Evolutionary conservation across 208 protist species (phyloP).

Genomic region (Acanthamoeba sp.): DNA sequence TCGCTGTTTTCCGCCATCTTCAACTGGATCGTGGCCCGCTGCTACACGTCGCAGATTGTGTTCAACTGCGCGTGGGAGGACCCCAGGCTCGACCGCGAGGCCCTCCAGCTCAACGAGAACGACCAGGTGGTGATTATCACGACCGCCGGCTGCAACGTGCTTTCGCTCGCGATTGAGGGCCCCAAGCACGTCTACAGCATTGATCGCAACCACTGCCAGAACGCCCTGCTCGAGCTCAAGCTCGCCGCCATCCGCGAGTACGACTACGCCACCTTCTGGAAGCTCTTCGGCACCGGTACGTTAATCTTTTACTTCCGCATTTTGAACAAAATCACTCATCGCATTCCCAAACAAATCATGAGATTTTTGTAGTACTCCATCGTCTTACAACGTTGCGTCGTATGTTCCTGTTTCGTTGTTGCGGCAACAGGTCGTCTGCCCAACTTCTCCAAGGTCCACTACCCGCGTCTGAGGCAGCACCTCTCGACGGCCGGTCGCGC

Average conservation of each 20-base stretch:
- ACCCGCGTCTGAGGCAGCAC: constrained; percentile 68
- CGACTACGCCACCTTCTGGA: constrained; percentile 74
- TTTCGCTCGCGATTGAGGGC: constrained; percentile 61
- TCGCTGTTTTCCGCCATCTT: not conserved
- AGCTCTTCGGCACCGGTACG: constrained; percentile 66
- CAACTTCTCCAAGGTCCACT: constrained; percentile 75
- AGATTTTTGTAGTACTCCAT: not conserved
- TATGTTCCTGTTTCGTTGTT: not conserved
- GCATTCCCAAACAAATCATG: not conserved
- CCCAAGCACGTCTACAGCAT: constrained; percentile 75
- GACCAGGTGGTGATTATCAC: constrained; percentile 77
- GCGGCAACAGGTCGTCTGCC: constrained; percentile 14
- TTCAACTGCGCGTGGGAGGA: constrained; percentile 77
- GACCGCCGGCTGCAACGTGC: constrained; percentile 74
- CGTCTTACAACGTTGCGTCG: not conserved
- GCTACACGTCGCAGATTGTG: constrained; percentile 72
- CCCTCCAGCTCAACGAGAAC: constrained; percentile 53
- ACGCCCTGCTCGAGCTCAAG: constrained; percentile 73
- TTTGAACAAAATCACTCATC: too few relatives aligned
- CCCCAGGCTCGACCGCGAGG: constrained; percentile 69
- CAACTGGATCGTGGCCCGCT: constrained; percentile 47
- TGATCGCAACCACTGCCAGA: constrained; percentile 75
- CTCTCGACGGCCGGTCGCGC: constrained; percentile 18
- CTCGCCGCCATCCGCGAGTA: constrained; percentile 70
- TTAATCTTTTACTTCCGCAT: not conserved